phyloP scores from a whole-genome alignment of 2,329 filamentous ascomycete species.

The Trichoderma sp. region DNA sequence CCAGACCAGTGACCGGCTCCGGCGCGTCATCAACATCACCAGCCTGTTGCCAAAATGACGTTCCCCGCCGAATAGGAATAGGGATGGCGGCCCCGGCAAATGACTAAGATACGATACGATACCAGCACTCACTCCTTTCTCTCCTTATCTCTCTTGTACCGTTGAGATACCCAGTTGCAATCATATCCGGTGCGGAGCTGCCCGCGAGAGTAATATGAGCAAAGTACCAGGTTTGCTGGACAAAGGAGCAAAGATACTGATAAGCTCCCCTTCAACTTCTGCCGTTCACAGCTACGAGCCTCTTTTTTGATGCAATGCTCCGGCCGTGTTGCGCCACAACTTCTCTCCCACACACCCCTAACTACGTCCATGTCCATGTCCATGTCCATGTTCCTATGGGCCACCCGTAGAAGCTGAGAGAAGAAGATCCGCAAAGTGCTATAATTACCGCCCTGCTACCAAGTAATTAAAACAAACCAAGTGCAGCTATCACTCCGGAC shows the following conservation, averaged over 20 bases:
- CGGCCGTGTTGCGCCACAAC: constrained; percentile 16
- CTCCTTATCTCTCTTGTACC: not conserved
- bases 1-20: constrained; percentile 17
- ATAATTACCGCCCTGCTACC: not conserved
- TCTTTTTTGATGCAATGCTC: not conserved
- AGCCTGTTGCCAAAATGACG: constrained; percentile 19
- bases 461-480: not conserved
- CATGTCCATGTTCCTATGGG: not conserved
- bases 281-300: not conserved
- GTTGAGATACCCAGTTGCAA: not conserved
- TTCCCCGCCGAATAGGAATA: constrained; percentile 15
- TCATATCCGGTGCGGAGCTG: not conserved
- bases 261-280: not conserved
- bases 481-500: not conserved
- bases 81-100: not conserved
- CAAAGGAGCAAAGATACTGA: not conserved
- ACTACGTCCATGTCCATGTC: not conserved
- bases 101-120: not conserved
- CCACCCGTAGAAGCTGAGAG: not conserved
- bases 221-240: not conserved
- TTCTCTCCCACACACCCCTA: not conserved
- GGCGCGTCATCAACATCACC: constrained; percentile 21
- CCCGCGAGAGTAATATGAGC: not conserved
- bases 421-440: not conserved
- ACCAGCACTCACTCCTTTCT: constrained; percentile 2